Base-by-base conservation (phyloP, 495 filamentous ascomycete genomes). In the Tuber microsphaerosporum region DNA sequence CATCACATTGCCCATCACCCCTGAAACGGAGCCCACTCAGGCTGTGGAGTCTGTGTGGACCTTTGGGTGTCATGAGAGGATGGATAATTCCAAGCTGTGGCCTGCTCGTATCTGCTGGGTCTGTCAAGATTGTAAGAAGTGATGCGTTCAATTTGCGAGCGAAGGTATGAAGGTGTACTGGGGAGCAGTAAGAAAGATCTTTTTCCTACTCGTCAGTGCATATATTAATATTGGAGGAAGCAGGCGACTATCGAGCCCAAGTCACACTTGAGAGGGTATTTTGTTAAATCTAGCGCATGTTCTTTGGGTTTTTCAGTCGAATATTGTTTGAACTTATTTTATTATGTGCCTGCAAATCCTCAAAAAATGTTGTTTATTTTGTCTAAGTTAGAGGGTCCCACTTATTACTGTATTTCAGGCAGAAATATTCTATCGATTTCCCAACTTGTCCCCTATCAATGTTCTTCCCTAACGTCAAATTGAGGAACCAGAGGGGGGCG, bases 101-200 rank as follows among this genome's bases (percentile, higher is more conserved):
- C 81, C 81, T 43, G 81, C 81, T 46, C 80, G 81, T 37, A 73
- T 82, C 19, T 82, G 81, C 45, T 82, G 81, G 81, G 81, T 82
- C 39, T 82, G 81, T 71, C 74, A 82, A 68, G 69, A 51, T 17
- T 81, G 80, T 65, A 80, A 82, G 37, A 80, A 82, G 42, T 73
- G 68, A 39, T 42, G 20, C 37, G 19, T n/a, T 34, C 19, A 65
- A 19, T 65, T 65, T 65, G 56, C 26, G 16, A 34, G 56, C 34
- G 42, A 43, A 43, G 56, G 56, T 16, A 34, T 34, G 51, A 6
- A 8, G 26, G 56, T 65, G 4, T 31, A 26, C 56, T 17, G 0
- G 31, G 56, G 56, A 65, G 14, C 56, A 17, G 56, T 34, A 34
- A 34, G 56, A 16, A 26, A 65, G 26, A 34, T 17, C 56, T 4